Conservation (phyloP, 805 yeast species). For the Metschnikowia cerradonensis region DNA sequence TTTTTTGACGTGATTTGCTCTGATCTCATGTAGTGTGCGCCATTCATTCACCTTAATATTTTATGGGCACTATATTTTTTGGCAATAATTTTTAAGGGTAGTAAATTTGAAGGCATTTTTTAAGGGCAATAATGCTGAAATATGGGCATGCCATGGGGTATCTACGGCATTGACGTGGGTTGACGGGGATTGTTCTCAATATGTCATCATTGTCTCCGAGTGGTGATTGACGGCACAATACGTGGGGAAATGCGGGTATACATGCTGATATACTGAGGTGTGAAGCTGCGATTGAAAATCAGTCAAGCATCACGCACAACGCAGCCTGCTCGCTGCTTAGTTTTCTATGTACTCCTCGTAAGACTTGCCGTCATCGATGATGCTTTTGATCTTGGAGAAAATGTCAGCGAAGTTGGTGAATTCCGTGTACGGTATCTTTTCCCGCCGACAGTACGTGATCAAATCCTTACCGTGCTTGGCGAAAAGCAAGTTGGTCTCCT, state of each 20-base stretch:
- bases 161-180: too few species aligned
- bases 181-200: too few species aligned
- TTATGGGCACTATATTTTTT: background rate
- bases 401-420: slow-evolving; percentile 77
- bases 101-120: too few species aligned
- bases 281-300: background rate
- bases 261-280: background rate
- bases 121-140: too few species aligned
- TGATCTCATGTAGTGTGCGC: background rate
- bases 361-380: slow-evolving; percentile 34
- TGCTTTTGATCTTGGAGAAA: slow-evolving; percentile 52
- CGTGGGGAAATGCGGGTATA: background rate
- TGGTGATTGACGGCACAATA: background rate
- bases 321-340: background rate
- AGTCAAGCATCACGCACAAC: too few species aligned
- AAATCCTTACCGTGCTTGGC: slow-evolving; percentile 92
- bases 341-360: slow-evolving; percentile 18
- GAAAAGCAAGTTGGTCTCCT: slow-evolving; percentile 87
- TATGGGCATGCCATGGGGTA: too few species aligned
- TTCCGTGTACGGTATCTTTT: slow-evolving; percentile 78
- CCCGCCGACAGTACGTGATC: slow-evolving; percentile 75
- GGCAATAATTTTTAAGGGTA: too few species aligned
- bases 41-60: background rate
- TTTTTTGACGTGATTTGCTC: too few species aligned
- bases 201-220: background rate